Percentiles rank a stretch among this genome's conserved stretches.
Evolutionary conservation across 257 asterid genomes (phyloP).

Genomic region (Capsicum baccatum): DNA sequence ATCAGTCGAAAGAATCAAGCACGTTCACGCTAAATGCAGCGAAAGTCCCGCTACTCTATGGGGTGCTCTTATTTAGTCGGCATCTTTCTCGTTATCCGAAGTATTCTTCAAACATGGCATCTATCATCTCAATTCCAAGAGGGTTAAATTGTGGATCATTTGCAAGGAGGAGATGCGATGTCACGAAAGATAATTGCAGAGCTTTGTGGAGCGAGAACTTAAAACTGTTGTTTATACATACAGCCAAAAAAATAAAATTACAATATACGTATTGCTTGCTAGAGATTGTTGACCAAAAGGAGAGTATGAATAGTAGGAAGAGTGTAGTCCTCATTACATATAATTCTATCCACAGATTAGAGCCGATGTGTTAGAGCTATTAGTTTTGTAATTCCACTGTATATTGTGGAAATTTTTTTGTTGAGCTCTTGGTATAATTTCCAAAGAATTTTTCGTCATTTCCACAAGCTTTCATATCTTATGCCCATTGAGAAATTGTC

Average conservation of each 20-base stretch:
- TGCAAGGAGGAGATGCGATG: neutral
- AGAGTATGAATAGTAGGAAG: conserved; percentile 16
- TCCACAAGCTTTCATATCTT: conserved; percentile 1
- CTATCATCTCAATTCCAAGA: neutral
- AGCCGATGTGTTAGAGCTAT: neutral
- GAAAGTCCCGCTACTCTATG: conserved; percentile 27
- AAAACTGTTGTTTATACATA: neutral
- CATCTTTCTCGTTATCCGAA: neutral
- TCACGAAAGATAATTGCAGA: neutral
- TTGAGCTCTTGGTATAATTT: neutral
- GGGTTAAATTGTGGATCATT: neutral
- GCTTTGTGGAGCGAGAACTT: neutral
- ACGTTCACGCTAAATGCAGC: conserved; percentile 17
- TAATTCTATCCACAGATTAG: neutral
- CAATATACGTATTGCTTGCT: neutral
- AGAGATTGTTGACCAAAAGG: neutral
- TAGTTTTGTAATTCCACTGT: conserved; percentile 8
- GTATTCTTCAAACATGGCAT: neutral
- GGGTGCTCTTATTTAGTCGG: conserved; percentile 22
- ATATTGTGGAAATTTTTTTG: neutral
- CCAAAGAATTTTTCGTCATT: neutral
- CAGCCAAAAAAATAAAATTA: neutral
- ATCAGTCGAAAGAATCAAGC: conserved; percentile 28
- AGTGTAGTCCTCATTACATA: neutral
- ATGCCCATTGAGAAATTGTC: neutral